Base-by-base conservation (phyloP, 805 yeast genomes). In the Yamadazyma ubonensis region DNA sequence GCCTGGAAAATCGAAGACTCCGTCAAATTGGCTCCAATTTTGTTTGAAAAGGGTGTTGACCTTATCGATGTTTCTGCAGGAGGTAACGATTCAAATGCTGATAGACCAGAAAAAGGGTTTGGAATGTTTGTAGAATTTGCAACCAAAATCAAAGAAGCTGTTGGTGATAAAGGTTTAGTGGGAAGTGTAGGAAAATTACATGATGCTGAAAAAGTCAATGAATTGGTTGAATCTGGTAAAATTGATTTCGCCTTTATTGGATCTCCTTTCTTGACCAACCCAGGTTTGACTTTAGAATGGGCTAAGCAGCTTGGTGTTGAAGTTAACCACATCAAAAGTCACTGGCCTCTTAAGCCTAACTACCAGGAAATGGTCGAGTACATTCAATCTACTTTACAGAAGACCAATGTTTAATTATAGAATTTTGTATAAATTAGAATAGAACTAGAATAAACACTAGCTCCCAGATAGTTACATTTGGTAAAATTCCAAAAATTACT, bases 31-130 rank as follows among this genome's bases (percentile, higher is more conserved):
- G 65, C 72, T 0, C 59, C 63, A n/a, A 44, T 61, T 6, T 54
- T 75, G 6, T 58, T 59, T 12, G 63, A 66, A 16, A 61, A 56
- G 36, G 79, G 77, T 7, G 66, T 79, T 33, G 78, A 75, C 42
- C 57, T 78, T 12, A 45, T 79, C 26, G 85, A 80, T 51, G 65
- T 73, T 30, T 76, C 82, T 1, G 61, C 78, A 6, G 83, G 82
- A 43, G 80, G 80, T 33, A 68, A 66, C 50, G 59, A 58, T 46
- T 43, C 55, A 30, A 48, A 57, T 30, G 63, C 58, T 42, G 51
- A 42, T 17, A 50, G 66, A 50, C 36, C 39, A 10, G 31, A 30
- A 5, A 38, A 39, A 15, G 42, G n/a, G 2, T 41, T 44, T 35
- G 73, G 71, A 2, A 46, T 57, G 42, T 75, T 73, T 44, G 59